Conservation (phyloP, 345 rosid genomes). For the Syzygium aqueum region DNA sequence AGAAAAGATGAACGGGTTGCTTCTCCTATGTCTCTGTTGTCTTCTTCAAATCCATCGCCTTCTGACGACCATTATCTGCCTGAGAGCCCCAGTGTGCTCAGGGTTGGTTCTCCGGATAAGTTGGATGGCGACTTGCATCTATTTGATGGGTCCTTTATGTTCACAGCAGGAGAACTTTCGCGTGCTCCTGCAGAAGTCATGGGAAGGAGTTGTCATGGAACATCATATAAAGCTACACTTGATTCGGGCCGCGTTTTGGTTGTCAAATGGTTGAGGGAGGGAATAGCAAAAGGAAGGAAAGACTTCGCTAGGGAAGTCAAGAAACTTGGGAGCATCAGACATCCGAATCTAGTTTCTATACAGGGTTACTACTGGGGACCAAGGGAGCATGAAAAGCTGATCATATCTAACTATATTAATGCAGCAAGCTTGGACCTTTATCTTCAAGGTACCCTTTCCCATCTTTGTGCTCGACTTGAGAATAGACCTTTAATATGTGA, state of each 20-base stretch:
- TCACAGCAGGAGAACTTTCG: slow-evolving; percentile 79
- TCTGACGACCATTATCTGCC: slow-evolving; percentile 27
- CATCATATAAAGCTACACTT: slow-evolving; percentile 64
- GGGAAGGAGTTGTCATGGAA: slow-evolving; percentile 89
- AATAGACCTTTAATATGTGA: not conserved
- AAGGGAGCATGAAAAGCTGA: slow-evolving; percentile 72
- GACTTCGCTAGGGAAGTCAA: slow-evolving; percentile 83
- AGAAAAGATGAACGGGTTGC: slow-evolving; percentile 33
- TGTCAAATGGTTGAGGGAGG: slow-evolving; percentile 82
- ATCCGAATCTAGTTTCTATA: slow-evolving; percentile 77
- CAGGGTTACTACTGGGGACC: slow-evolving; percentile 88
- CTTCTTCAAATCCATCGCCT: slow-evolving; percentile 52
- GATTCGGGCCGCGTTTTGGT: slow-evolving; percentile 50
- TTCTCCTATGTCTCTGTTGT: slow-evolving; percentile 41
- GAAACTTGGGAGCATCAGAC: slow-evolving; percentile 80
- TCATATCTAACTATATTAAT: slow-evolving; percentile 52
- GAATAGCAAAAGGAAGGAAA: slow-evolving; percentile 69
- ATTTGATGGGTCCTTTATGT: slow-evolving; percentile 47
- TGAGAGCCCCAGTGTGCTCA: slow-evolving; percentile 23
- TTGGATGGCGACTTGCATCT: slow-evolving; percentile 67
- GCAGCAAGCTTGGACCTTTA: slow-evolving; percentile 60
- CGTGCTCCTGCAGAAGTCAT: slow-evolving; percentile 79
- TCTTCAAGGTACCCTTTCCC: slow-evolving; percentile 56
- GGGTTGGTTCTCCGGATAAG: slow-evolving; percentile 54
- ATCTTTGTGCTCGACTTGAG: not conserved